These are phyloP conservation scores for Fusarium marasasianum DNA, from an alignment of 2,329 filamentous ascomycete genomes.

Conservation along the genomic window DNA sequence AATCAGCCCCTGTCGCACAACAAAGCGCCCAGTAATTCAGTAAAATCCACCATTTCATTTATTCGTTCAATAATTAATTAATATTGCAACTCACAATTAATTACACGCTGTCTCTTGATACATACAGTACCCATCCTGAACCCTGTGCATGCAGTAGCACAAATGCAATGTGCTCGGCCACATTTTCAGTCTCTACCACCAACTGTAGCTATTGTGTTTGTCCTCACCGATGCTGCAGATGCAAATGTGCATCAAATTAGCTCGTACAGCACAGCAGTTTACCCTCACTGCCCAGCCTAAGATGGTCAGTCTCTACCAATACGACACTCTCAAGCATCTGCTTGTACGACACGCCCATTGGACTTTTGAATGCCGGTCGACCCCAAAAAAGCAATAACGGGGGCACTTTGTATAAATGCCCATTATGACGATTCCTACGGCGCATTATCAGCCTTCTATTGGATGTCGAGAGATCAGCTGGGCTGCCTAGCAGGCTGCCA, in stretches of 20 bases:
- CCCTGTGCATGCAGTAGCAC: conserved; percentile 29
- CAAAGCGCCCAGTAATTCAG: conserved; percentile 27
- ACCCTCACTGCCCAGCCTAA: conserved; percentile 1
- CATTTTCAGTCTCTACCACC: conserved; percentile 25
- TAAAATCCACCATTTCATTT: conserved; percentile 19
- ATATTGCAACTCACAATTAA: conserved; percentile 33
- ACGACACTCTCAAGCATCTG: conserved; percentile 15
- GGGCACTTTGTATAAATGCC: conserved; percentile 21
- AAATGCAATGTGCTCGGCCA: conserved; percentile 24
- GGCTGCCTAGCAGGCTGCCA: conserved; percentile 25
- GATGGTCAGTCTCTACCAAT: background rate
- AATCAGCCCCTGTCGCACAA: conserved; percentile 31
- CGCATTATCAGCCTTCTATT: conserved; percentile 19
- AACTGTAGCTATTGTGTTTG: background rate
- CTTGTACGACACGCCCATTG: conserved; percentile 26
- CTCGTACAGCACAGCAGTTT: conserved; percentile 3
- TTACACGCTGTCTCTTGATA: background rate
- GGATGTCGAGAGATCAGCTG: conserved; percentile 28
- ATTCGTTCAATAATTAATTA: conserved; percentile 11
- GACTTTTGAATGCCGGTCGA: conserved; percentile 17
- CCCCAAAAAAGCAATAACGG: conserved; percentile 27
- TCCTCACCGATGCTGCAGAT: conserved; percentile 25
- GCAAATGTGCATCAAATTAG: conserved; percentile 20
- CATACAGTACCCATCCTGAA: background rate
- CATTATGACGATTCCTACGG: conserved; percentile 29